Conservation (phyloP, 768 basidiomycete species). For the Coprinellus aureogranulatus region DNA sequence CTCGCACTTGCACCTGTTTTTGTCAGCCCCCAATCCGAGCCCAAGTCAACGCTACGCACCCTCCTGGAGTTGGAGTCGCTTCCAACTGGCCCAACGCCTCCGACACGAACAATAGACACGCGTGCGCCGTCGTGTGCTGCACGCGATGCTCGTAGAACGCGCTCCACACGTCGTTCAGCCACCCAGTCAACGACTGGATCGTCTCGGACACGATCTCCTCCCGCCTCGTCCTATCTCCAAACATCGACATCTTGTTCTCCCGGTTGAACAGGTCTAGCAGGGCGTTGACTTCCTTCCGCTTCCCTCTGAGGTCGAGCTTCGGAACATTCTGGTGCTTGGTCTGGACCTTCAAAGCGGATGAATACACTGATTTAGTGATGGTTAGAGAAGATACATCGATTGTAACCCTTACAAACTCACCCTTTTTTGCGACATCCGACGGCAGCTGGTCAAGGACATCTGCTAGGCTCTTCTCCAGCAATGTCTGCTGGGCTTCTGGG, state of each 20-base stretch:
- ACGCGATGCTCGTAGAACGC: slow-evolving; percentile 57
- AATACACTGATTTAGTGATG: slow-evolving; percentile 32
- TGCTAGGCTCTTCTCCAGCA: slow-evolving; percentile 50
- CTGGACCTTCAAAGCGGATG: slow-evolving; percentile 40
- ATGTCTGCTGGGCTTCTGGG: slow-evolving; percentile 44
- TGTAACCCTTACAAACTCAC: too few species aligned
- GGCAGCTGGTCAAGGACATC: slow-evolving; percentile 47
- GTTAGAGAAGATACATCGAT: too few species aligned
- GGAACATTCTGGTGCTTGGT: slow-evolving; percentile 40
- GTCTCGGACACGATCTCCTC: slow-evolving; percentile 57
- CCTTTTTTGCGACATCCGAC: slow-evolving; percentile 34
- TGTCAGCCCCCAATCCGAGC: background rate
- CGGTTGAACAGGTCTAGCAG: slow-evolving; percentile 53
- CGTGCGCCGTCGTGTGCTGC: slow-evolving; percentile 51
- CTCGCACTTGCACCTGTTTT: slow-evolving; percentile 53
- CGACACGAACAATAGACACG: slow-evolving; percentile 51
- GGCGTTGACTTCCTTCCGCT: slow-evolving; percentile 51
- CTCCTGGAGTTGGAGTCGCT: slow-evolving; percentile 36
- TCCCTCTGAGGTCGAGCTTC: slow-evolving; percentile 47
- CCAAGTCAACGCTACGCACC: slow-evolving; percentile 21
- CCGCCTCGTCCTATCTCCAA: slow-evolving; percentile 52
- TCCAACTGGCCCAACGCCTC: slow-evolving; percentile 46
- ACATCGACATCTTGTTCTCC: slow-evolving; percentile 51
- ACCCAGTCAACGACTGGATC: slow-evolving; percentile 51
- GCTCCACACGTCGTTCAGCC: slow-evolving; percentile 66